Evolutionary conservation across 192 early-diverging fungal species (phyloP), one percentile per base, ranked within the genome.

Genomic region (Mortierella antarctica): DNA sequence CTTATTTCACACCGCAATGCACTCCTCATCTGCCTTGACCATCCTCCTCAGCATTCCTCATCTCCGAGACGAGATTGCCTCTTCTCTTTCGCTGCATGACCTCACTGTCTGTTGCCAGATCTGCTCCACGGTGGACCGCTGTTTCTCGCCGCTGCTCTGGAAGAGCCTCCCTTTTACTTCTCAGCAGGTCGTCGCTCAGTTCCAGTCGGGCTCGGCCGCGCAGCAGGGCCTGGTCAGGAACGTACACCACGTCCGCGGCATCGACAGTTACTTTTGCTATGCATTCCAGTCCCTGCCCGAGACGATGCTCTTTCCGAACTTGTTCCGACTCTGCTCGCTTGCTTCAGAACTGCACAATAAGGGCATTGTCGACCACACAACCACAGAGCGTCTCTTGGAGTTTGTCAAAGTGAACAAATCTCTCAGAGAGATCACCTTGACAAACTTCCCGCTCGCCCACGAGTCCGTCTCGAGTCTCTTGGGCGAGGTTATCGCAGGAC

Each of bases 291-390:
- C 64, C 21, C 31, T 79, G 0, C 47, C 53, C 2, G 15, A 40
- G n/a, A 45, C 17, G 1, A 21, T 10, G 5, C 44, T 42, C 9
- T 79, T 71, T 13, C 52, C 23, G 1, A 71, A 56, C 21, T 51
- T 79, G 10, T 6, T 15, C 5, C 8, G 3, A n/a, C 48, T 79
- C 23, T 48, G 40, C 5, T 58, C 57, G 7, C 57, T 67, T 45
- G 62, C 63, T 5, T 57, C 69, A 7, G 75, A 71, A n/a, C 18
- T 61, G 1, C 69, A 48, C 57, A 58, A 61, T 64, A 79, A 70
- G 56, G 75, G 75, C 13, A 57, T 70, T 9, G 62, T 62, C 20
- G 68, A 79, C 42, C 23, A 60, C 4, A 65, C 68, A 8, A 60
- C 61, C 52, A 64, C 64, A 4, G 6, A 20, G 12, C 56, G 41